Evolutionary conservation across 2,329 filamentous ascomycete genomes (phyloP).

Genomic region (Claviceps cyperi): DNA sequence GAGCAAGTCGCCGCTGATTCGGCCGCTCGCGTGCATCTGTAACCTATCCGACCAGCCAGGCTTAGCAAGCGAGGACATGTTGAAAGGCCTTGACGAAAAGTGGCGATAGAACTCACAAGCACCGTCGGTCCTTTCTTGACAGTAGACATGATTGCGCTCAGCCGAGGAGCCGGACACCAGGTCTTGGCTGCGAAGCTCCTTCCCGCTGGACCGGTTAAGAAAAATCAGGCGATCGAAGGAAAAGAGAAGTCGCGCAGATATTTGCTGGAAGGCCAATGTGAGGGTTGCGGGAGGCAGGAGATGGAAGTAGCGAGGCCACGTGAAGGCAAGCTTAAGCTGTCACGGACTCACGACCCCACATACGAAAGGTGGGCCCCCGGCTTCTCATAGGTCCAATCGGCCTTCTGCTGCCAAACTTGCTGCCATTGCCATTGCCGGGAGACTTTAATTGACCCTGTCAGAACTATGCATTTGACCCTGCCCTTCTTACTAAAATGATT

Average conservation of each 20-base stretch:
- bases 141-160: slow-evolving; percentile 22
- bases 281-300: not conserved
- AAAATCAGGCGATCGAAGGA: not conserved
- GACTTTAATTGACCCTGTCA: too few species aligned
- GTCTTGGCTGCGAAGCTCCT: not conserved
- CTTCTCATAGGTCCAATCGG: not conserved
- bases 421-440: too few species aligned
- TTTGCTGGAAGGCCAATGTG: not conserved
- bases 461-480: too few species aligned
- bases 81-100: not conserved
- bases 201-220: not conserved
- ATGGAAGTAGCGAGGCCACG: not conserved
- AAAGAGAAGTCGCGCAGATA: not conserved
- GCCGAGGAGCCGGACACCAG: not conserved
- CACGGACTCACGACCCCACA: not conserved
- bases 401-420: not conserved
- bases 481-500: too few species aligned
- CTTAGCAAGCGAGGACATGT: slow-evolving; percentile 4
- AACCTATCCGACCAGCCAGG: slow-evolving; percentile 14
- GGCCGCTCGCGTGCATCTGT: slow-evolving; percentile 25
- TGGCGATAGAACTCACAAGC: slow-evolving; percentile 29
- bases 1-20: slow-evolving; percentile 17
- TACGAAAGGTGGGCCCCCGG: not conserved
- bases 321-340: not conserved
- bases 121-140: slow-evolving; percentile 46